Conservation (phyloP, 2,329 filamentous ascomycete genomes). For the Colletotrichum filicis region DNA sequence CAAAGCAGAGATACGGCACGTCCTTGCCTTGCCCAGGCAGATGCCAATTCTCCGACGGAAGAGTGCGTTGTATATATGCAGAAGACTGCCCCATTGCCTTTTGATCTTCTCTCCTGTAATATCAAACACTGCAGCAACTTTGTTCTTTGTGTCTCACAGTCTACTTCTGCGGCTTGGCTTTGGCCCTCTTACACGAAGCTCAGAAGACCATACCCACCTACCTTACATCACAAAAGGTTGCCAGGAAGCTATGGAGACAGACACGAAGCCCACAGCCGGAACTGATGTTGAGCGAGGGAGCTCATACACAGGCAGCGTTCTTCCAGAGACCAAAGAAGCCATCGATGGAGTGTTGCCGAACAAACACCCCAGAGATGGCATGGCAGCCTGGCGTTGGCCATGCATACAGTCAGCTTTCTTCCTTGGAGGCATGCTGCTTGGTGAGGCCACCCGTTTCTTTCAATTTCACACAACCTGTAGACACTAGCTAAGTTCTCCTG, state of each 20-base stretch:
- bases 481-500: neutral
- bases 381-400: slow-evolving; percentile 23
- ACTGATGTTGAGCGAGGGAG: slow-evolving; percentile 1
- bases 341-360: neutral
- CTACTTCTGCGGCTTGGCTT: neutral
- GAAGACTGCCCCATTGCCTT: neutral
- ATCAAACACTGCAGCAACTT: too few relatives aligned
- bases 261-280: neutral
- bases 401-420: slow-evolving; percentile 12
- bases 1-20: neutral
- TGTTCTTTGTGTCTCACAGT: neutral
- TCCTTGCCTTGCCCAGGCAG: neutral
- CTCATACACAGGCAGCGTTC: neutral
- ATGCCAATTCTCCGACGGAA: neutral
- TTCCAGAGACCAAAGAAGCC: slow-evolving; percentile 1
- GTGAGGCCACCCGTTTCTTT: neutral
- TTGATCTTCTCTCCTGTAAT: neutral
- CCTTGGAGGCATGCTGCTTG: slow-evolving; percentile 19
- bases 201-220: neutral
- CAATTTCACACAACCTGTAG: neutral
- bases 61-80: neutral
- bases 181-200: neutral
- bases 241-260: neutral
- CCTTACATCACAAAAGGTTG: neutral
- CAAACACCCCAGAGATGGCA: slow-evolving; percentile 12